A percentile compares a stretch with the other conserved stretches of the same genome.
phyloP scores from a whole-genome alignment of 352 stramenopile genomes.

The Phytophthora crassamura region DNA sequence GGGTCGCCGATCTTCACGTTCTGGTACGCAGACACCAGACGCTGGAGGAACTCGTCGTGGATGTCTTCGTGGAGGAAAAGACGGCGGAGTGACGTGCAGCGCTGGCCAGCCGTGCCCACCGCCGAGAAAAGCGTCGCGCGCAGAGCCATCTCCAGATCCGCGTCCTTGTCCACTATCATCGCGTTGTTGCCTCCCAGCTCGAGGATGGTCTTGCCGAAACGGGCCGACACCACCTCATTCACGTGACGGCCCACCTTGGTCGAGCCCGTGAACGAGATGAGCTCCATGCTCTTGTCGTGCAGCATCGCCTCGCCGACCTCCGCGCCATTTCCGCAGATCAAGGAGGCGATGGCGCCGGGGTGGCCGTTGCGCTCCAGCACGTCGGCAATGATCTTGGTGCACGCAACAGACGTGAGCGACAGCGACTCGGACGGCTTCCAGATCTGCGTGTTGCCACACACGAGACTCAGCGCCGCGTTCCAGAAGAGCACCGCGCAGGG shows the following conservation, averaged over 20 bases:
- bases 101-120: conserved; percentile 92
- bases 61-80: conserved; percentile 93
- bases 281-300: conserved; percentile 85
- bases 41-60: conserved; percentile 90
- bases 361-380: conserved; percentile 90
- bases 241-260: conserved; percentile 90
- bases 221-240: conserved; percentile 84
- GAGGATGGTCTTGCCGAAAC: conserved; percentile 93
- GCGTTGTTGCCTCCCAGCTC: conserved; percentile 94
- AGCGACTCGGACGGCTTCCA: conserved; percentile 94
- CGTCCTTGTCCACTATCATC: conserved; percentile 93
- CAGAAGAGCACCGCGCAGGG: conserved; percentile 91
- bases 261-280: conserved; percentile 93
- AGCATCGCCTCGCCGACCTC: conserved; percentile 90
- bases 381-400: conserved; percentile 91
- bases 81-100: conserved; percentile 92
- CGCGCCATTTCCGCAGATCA: conserved; percentile 81
- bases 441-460: conserved; percentile 93
- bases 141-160: conserved; percentile 91
- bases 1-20: conserved; percentile 91
- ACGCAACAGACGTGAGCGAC: conserved; percentile 89
- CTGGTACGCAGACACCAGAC: conserved; percentile 86
- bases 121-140: conserved; percentile 91
- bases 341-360: conserved; percentile 82
- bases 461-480: conserved; percentile 91